Base-by-base conservation (phyloP, 768 basidiomycete species). In the Trametes villosa region DNA sequence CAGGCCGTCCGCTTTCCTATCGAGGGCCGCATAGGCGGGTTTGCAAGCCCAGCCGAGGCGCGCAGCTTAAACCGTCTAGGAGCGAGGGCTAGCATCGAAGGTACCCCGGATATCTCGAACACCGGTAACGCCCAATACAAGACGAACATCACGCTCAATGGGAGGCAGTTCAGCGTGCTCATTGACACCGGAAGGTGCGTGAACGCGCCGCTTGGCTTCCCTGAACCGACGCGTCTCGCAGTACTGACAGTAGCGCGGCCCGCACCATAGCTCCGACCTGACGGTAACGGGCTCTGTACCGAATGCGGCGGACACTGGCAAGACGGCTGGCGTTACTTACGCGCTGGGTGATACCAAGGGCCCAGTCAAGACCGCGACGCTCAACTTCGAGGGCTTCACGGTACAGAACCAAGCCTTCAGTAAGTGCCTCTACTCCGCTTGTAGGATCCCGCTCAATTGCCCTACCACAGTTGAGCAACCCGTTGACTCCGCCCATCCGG, bases 161-260 rank as follows among this genome's bases (percentile, higher is more conserved):
- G 66, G 34, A 51, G 63, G 45, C 59, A 48, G 20, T 63, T 71
- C 57, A 48, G 59, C 9, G 70, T 71, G 30, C 64, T 71, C 26
- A 63, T 72, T 38, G 73, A 75, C 51, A 74, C 73, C 1, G 73
- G 73, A 50, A 74, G 71, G 71, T 73, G 55, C 40, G 68, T 60
- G 9, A 17, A 22, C 27, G 20, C 29, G 15, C 46, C 31, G 26
- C 33, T 45, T 24, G 42, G 22, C 27, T 24, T 33, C 30, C 3
- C 22, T 9, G 12, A 30, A 18, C 13, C 13, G 4, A 4, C 36
- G 36, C 36, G 36, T 20, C 22, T 33, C 31, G 45, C 18, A 27
- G 20, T 7, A 7, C 33, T 47, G 41, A 44, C 18, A 6, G 31
- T 7, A 34, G 46, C 9, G 27, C 15, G 40, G 15, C 31, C 13